Evolutionary conservation across 306 rosid genomes (phyloP).

Genomic region (Mucuna pruriens): DNA sequence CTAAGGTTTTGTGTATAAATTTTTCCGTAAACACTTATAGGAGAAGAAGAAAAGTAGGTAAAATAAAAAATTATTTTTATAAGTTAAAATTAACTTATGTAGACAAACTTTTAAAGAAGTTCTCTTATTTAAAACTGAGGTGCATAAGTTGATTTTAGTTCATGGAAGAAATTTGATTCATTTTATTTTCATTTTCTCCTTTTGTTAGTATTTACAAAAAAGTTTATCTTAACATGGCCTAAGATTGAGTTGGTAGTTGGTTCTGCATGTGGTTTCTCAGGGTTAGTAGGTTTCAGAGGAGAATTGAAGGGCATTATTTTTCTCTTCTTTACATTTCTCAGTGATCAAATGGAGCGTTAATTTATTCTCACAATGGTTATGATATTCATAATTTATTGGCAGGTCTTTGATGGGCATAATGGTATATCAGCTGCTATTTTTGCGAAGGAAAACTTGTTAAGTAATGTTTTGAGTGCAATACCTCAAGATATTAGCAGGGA

Average conservation of each 20-base stretch:
- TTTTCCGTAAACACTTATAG: neutral
- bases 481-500: conserved; percentile 91
- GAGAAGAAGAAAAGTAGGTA: neutral
- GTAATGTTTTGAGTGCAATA: conserved; percentile 87
- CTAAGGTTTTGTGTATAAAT: neutral
- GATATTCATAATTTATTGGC: conserved; percentile 50
- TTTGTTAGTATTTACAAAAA: neutral
- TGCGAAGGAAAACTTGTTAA: conserved; percentile 79
- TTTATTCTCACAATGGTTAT: conserved; percentile 42
- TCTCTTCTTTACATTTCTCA: conserved; percentile 46
- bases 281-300: conserved; percentile 29
- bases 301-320: conserved; percentile 24
- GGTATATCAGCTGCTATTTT: conserved; percentile 97
- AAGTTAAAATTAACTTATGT: neutral
- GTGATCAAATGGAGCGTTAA: conserved; percentile 36
- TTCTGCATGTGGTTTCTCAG: conserved; percentile 30
- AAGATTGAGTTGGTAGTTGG: conserved; percentile 16
- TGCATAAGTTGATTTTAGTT: neutral
- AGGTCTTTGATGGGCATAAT: conserved; percentile 98
- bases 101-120: neutral
- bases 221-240: neutral
- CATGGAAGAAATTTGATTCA: neutral
- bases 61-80: neutral
- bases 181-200: neutral
- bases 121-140: neutral